Conservation (phyloP, 192 early-diverging fungal genomes). For the Coemansia sp. region DNA sequence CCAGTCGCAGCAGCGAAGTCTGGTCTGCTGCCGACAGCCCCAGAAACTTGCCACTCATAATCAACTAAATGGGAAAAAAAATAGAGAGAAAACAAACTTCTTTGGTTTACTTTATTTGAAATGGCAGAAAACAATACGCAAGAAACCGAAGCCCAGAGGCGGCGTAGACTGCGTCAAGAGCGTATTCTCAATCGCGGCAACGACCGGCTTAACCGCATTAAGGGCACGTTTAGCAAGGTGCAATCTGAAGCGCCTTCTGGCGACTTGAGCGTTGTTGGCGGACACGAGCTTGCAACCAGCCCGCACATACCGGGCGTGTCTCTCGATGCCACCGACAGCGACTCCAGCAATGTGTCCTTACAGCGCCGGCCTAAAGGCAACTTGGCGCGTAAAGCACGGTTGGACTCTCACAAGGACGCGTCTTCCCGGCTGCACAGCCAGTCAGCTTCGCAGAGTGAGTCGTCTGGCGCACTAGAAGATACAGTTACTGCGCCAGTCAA, state of each 20-base stretch:
- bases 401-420: slow-evolving; percentile 10
- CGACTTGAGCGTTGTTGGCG: slow-evolving; percentile 37
- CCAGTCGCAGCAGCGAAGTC: slow-evolving; percentile 70
- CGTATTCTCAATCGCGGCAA: slow-evolving; percentile 45
- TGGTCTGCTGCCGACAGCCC: slow-evolving; percentile 47
- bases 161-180: slow-evolving; percentile 44
- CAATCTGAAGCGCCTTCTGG: slow-evolving; percentile 25
- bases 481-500: slow-evolving; percentile 18
- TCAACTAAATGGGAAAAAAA: not conserved
- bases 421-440: not conserved
- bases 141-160: slow-evolving; percentile 38
- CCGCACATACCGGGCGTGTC: slow-evolving; percentile 18
- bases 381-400: slow-evolving; percentile 40
- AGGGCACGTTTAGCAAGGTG: slow-evolving; percentile 28
- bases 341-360: slow-evolving; percentile 1
- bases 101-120: no score
- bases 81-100: not conserved
- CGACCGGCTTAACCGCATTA: slow-evolving; percentile 46
- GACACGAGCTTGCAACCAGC: slow-evolving; percentile 31
- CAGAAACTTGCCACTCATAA: slow-evolving; percentile 42
- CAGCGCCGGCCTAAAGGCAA: slow-evolving; percentile 43
- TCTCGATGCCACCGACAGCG: slow-evolving; percentile 7
- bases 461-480: slow-evolving; percentile 28
- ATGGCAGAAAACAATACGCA: not conserved
- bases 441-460: slow-evolving; percentile 1